Evolutionary conservation across 192 early-diverging fungal genomes (phyloP).

Genomic region (Entomortierella lignicola): DNA sequence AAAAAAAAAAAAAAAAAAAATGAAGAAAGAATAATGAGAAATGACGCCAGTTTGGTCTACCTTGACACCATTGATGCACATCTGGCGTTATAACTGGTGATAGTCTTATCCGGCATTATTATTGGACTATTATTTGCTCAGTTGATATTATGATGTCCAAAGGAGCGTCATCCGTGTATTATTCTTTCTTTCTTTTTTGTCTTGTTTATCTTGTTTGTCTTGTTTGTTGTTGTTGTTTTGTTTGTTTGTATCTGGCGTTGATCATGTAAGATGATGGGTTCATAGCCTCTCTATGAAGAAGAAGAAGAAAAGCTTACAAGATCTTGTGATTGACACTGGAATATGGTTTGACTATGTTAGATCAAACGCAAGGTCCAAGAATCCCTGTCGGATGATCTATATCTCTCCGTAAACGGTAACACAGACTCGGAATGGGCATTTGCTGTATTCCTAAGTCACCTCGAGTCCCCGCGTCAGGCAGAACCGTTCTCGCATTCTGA

Average conservation of each 20-base stretch:
- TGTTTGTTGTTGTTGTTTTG: too few species aligned
- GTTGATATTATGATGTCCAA: too few species aligned
- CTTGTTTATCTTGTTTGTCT: not conserved
- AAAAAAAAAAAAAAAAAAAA: not conserved
- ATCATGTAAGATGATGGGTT: not conserved
- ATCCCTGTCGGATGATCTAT: constrained; percentile 73
- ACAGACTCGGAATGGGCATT: constrained; percentile 86
- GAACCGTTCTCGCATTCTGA: constrained; percentile 65
- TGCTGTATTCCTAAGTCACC: constrained; percentile 80
- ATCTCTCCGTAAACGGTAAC: constrained; percentile 77
- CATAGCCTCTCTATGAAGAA: too few species aligned
- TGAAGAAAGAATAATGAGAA: constrained; percentile 6
- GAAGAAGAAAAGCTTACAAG: too few species aligned
- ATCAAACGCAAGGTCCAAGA: constrained; percentile 77
- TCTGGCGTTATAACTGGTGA: constrained; percentile 10
- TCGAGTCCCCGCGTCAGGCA: constrained; percentile 52
- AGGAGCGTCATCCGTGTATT: too few species aligned
- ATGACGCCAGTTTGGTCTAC: constrained; percentile 29
- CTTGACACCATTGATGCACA: constrained; percentile 48
- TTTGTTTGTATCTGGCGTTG: too few species aligned
- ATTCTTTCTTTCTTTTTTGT: too few species aligned
- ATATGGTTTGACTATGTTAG: constrained; percentile 22
- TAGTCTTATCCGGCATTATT: too few species aligned
- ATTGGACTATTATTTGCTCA: too few species aligned
- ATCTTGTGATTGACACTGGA: too few species aligned